phyloP scores from a whole-genome alignment of 257 asterid genomes.

The Primulina eburnea region DNA sequence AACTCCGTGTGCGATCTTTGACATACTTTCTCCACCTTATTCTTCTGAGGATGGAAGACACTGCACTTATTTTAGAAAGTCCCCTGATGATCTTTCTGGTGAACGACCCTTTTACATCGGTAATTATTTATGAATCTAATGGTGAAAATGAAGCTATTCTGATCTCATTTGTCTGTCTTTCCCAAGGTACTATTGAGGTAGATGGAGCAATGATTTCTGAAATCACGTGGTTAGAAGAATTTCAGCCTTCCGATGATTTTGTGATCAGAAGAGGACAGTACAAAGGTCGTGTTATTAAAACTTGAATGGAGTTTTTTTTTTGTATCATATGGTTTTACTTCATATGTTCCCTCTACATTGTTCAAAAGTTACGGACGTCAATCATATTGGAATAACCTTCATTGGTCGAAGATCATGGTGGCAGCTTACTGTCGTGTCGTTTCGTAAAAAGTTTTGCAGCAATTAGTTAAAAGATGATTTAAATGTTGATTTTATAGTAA shows the following conservation, averaged over 20 bases:
- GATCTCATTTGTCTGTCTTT: constrained; percentile 6
- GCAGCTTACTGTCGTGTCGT: neutral
- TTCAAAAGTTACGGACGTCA: neutral
- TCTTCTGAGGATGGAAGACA: constrained; percentile 87
- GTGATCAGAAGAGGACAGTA: constrained; percentile 88
- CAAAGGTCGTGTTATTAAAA: constrained; percentile 79
- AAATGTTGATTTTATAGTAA: neutral
- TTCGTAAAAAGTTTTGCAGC: neutral
- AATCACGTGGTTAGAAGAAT: constrained; percentile 87
- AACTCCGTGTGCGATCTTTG: constrained; percentile 92
- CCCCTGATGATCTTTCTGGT: constrained; percentile 83
- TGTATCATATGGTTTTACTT: constrained; percentile 29
- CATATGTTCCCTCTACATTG: constrained; percentile 14
- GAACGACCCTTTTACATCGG: constrained; percentile 18
- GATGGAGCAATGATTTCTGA: constrained; percentile 65
- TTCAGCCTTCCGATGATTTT: constrained; percentile 84
- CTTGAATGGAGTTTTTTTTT: constrained; percentile 48
- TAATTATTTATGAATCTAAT: constrained; percentile 4
- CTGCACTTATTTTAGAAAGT: constrained; percentile 80
- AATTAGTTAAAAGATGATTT: no score
- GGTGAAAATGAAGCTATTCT: neutral
- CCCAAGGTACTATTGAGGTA: constrained; percentile 64
- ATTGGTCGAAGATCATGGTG: neutral
- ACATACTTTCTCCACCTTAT: constrained; percentile 97
- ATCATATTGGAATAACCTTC: neutral